Evolutionary conservation across 352 stramenopile genomes (phyloP), one percentile per base, ranked within the genome.

Genomic region (Albugo laibachii): DNA sequence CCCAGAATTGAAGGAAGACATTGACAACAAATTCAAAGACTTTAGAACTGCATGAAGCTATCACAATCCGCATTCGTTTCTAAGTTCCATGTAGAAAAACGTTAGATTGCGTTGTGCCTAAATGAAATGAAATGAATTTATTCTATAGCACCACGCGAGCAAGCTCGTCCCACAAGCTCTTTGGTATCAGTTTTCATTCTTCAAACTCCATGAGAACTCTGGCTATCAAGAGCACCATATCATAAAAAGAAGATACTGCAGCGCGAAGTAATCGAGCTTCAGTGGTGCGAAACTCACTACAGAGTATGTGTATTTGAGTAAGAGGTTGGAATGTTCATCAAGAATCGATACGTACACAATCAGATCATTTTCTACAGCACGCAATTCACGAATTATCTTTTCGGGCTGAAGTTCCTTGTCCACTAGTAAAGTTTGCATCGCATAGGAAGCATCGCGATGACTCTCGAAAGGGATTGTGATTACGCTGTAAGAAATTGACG

Each of bases 1-100:
- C 47, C 79, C 79, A 31, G 79, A 92, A 56, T 64, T 91, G 37
- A 92, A 87, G 54, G 79, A 92, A 50, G 77, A 92, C 55, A 87
- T 92, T 41, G 75, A 88, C 62, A 92, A 92, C 61, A 92, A 92
- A 61, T 92, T 91, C 50, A 92, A 92, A 68, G 76, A 92, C 62
- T 82, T 86, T 48, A 42, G 41, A 35, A 48, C 3, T 24, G 38
- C 8, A 8, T 31, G 24, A 31, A 31, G 24, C 8, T 31, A 31
- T 8, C 24, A 31, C 24, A 31, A n/a, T 31, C 3, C 24, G 3
- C 24, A 31, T 31, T 10, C 24, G 24, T 24, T 24, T 43, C 3
- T 43, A 43, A 43, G 36, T 41, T 41, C 36, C 36, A 43, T 24
- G 38, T 43, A 19, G 8, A 43, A 43, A 31, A 8, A 31, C 24